Evolutionary conservation across 371 early-diverging fungal genomes (phyloP), one percentile per base, ranked within the genome.

Genomic region (Circinella minor): DNA sequence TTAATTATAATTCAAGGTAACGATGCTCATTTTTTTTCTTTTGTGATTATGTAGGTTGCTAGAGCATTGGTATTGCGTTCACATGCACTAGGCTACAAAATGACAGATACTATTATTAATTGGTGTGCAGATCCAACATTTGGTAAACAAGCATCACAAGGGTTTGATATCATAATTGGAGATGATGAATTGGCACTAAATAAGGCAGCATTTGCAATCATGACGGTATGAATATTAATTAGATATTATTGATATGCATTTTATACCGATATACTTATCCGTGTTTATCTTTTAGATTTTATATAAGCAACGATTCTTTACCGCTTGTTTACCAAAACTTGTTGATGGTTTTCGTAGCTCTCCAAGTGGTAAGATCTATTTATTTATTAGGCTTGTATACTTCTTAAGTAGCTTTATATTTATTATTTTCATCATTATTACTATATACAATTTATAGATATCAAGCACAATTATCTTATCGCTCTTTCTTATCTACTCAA

Each of bases 271-370:
- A 20, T 57, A 47, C 63, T 10, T 55, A 36, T n/a, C 11, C 47
- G 34, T 66, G 46, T 54, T 55, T 36, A 60, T 11, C 8, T 60
- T 49, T 27, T 81, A 92, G 89, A 79, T 93, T 37, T 76, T 97
- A 20, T 90, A 91, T 75, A 92, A 92, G 74, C 96, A 96, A 74
- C 81, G 92, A 17, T 90, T 95, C 73, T 96, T 94, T 76, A 86
- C 88, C 47, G 80, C 82, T 43, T 86, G 88, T 51, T 77, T 93
- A 27, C 95, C 98, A 10, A 82, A 82, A 37, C 76, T 97, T 15
- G 86, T 92, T 1, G 61, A 82, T 3, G 88, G 91, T 0, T 95
- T 95, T 72, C 81, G 85, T 4, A 59, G 60, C 11, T 73, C 90
- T 0, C 37, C 64, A 1, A 71, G 79, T 36, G 84, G 83, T 84